Base-by-base conservation (phyloP, 2,329 filamentous ascomycete genomes). In the Intubia oerlemansii region DNA sequence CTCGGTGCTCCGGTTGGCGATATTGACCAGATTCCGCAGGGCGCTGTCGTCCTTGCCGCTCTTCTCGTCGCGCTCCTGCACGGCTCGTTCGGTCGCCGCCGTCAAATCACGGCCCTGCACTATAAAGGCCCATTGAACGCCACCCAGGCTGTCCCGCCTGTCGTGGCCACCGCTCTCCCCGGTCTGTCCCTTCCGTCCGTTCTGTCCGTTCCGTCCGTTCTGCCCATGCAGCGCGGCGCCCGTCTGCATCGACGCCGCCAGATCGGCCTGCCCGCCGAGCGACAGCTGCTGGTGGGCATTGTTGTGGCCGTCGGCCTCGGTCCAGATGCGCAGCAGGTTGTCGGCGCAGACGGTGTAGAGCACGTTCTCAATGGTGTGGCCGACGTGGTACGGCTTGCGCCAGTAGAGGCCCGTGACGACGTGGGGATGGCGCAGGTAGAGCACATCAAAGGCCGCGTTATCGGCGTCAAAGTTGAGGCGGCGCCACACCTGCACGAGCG, bases 401-500 rank as follows among this genome's bases (percentile, higher is more conserved):
- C 90, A 98, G 45, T 85, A 73, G 34, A 92, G 53, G 34, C 67
- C 70, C 4, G 79, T 85, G n/a, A 98, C 70, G 1, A 73, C 53
- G 16, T 66, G 60, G 1, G 81, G 79, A 46, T 98, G 88, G n/a
- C 71, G 60, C 2, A 98, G 66, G 49, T 95, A 95, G 17, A 73
- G 72, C 41, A 91, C 73, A 42, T 95, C 85, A 49, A 95, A 95
- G 32, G 77, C 65, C 22, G 81, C 75, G 39, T 90, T 76, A 33
- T 81, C 74, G 1, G 69, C 64, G 10, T 81, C 81, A 44, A 85
- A 93, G 7, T 76, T 77, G 15, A 91, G 56, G 30, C 85, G 66
- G 37, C 82, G 69, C 88, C 90, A 98, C 41, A 95, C 66, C 52
- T 98, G 95, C 39, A 91, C 71, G 13, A 95, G 54, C 29, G 74